A percentile compares a stretch with the other conserved stretches of the same genome.
Evolutionary conservation across 1,139 yeast species (phyloP).

Genomic region (Schizosaccharomyces versatilis): DNA sequence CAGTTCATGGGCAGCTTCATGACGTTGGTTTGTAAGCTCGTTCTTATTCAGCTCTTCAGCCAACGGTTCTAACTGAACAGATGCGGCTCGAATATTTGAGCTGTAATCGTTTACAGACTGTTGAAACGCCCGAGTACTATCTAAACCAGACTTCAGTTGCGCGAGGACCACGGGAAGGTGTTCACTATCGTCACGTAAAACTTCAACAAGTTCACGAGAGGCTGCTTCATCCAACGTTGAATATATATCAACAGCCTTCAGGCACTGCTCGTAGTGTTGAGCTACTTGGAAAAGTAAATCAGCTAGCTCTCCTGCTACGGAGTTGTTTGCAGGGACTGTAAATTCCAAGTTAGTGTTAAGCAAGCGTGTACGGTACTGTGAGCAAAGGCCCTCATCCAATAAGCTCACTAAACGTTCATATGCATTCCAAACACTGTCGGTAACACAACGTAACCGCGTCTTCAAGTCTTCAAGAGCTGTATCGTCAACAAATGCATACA

Average conservation of each 20-base stretch:
- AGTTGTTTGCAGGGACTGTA: not conserved
- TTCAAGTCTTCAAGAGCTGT: not conserved
- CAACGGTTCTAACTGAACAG: not conserved
- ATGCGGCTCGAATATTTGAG: not conserved
- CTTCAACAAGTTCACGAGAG: not conserved
- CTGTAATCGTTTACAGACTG: not conserved
- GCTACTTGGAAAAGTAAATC: conserved; percentile 2
- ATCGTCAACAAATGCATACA: conserved; percentile 2
- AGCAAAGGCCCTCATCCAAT: conserved; percentile 1
- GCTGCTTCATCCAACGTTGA: not conserved
- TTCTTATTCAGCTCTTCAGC: not conserved
- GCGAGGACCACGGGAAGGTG: not conserved
- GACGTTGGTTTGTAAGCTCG: not conserved
- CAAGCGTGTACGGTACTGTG: not conserved
- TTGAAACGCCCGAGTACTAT: not conserved
- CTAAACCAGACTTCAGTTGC: not conserved
- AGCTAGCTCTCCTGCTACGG: not conserved
- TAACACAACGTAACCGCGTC: not conserved
- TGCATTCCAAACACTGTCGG: conserved; percentile 3
- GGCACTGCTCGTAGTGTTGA: conserved; percentile 1
- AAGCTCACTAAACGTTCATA: not conserved
- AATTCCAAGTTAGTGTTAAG: not conserved
- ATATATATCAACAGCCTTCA: not conserved
- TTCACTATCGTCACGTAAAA: not conserved
- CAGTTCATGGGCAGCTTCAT: not conserved